These are phyloP conservation scores for Nakazawaea populi DNA, from an alignment of 805 yeast genomes.

Conservation along the genomic window DNA sequence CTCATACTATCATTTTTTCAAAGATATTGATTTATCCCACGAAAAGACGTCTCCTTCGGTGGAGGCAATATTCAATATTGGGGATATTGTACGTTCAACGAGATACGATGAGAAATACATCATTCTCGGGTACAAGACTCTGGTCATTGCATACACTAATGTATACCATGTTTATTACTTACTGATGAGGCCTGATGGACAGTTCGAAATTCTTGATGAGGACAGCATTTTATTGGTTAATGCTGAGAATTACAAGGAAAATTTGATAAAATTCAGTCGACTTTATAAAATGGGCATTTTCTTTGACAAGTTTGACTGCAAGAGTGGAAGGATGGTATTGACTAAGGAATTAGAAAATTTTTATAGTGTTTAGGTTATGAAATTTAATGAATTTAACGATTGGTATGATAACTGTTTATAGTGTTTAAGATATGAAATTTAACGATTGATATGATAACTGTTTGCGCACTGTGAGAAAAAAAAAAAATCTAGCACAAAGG, in stretches of 20 bases:
- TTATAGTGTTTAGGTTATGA: not conserved
- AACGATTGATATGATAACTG: no score
- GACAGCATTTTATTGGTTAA: not conserved
- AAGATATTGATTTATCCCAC: not conserved
- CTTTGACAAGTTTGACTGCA: conserved; percentile 5
- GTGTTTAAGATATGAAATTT: not conserved
- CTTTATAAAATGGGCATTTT: conserved; percentile 7
- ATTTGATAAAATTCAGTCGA: not conserved
- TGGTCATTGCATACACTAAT: not conserved
- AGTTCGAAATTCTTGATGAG: conserved; percentile 5
- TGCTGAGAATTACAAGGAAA: not conserved
- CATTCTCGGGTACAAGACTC: not conserved
- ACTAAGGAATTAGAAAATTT: not conserved
- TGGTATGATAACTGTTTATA: not conserved
- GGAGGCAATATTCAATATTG: not conserved
- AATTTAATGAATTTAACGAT: no score
- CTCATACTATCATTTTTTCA: not conserved
- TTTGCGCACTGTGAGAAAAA: no score
- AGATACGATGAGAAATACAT: not conserved
- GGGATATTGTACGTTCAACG: not conserved
- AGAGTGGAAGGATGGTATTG: not conserved
- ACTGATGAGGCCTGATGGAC: conserved; percentile 2
- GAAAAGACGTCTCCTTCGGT: not conserved
- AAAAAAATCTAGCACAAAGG: no score
- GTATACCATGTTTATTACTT: not conserved